Evolutionary conservation across 805 yeast genomes (phyloP).

Genomic region (Phaffomyces thermotolerans): DNA sequence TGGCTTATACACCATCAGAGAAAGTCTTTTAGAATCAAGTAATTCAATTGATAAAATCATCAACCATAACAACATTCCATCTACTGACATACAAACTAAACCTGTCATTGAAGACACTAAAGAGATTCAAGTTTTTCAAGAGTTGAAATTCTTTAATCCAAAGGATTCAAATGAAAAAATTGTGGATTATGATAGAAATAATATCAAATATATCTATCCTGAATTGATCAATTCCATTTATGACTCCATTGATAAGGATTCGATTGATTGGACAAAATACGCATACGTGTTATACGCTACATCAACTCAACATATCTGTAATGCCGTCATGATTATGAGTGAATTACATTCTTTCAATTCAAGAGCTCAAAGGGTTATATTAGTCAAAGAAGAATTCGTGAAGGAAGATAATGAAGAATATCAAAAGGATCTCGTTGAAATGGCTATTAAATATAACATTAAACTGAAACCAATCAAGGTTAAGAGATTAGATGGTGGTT

Average conservation of each 20-base stretch:
- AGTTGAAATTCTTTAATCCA: background rate
- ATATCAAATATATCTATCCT: slow-evolving; percentile 17
- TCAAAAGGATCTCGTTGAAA: slow-evolving; percentile 2
- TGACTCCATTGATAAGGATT: slow-evolving; percentile 11
- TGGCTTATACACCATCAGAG: no score
- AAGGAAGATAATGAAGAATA: slow-evolving; percentile 10
- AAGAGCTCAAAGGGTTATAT: slow-evolving; percentile 39
- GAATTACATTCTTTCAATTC: slow-evolving; percentile 32
- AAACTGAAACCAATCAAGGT: slow-evolving; percentile 13
- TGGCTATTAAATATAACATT: slow-evolving; percentile 8
- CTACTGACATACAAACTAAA: no score
- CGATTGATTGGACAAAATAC: slow-evolving; percentile 34
- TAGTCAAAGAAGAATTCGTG: slow-evolving; percentile 29
- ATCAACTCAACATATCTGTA: slow-evolving; percentile 39
- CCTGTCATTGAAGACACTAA: no score
- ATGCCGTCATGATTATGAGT: slow-evolving; percentile 42
- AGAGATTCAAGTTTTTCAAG: no score
- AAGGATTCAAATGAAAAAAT: slow-evolving; percentile 1
- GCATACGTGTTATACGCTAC: slow-evolving; percentile 64
- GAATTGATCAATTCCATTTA: slow-evolving; percentile 17
- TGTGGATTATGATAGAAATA: slow-evolving; percentile 16
- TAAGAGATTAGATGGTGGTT: background rate
- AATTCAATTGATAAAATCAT: no score
- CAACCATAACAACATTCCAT: no score
- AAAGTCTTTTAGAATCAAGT: no score